Evolutionary conservation across 2,329 filamentous ascomycete genomes (phyloP), one percentile per base, ranked within the genome.

Genomic region (Fusarium verrucosum): DNA sequence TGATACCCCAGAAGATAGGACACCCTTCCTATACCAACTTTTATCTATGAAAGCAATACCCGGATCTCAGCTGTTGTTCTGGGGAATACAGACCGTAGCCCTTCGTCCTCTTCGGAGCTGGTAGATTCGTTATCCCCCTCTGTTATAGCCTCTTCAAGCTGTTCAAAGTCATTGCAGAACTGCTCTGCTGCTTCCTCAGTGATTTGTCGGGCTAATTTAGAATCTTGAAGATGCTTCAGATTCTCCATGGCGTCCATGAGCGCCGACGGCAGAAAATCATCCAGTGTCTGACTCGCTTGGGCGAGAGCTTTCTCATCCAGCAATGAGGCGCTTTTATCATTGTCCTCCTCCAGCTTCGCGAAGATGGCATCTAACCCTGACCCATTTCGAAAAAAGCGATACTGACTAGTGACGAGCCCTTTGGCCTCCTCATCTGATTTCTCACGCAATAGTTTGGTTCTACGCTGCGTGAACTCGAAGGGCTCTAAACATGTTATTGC

Each of bases 211-310:
- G 90, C 89, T 55, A 96, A 79, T 11, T 82, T 83, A 2, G 90
- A 86, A 70, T 92, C 91, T 62, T 90, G 88, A 2, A 99, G 79
- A 37, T 86, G 82, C 65, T 89, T 89, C 23, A 98, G 77, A 59
- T 92, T 92, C 46, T 95, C 91, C 69, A 92, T 88, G 4, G 94
- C 94, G 74, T 99, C 95, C 82, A 97, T 94, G 26, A 97, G 83
- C 4, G 94, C 95, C 2, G 92, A 96, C 0, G 95, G 94, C 22
- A 99, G 81, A 78, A 98, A 99, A 60, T 92, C 89, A 72, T 99
- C 95, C 8, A 99, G 82, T 36, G 84, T 85, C 70, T 94, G 91
- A 70, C 92, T 92, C 3, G 89, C 88, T 45, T 82, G 79, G 2
- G 84, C 78, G n/a, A 98, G 81, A 0, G 56, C 82, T 13, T 83